phyloP scores from a whole-genome alignment of 75 land plant species.

The Cunninghamia lanceolata region DNA sequence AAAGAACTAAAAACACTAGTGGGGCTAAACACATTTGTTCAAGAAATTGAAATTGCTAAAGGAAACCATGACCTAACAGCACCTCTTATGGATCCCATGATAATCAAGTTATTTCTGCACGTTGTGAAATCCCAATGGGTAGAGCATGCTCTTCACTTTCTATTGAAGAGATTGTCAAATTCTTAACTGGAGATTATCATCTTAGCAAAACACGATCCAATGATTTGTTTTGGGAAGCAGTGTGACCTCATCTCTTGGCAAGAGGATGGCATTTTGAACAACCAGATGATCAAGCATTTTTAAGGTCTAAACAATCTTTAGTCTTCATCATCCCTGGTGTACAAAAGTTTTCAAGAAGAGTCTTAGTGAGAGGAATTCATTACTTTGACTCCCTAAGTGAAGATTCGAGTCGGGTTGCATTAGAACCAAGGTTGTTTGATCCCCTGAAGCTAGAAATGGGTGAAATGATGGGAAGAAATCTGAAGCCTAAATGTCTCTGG shows the following conservation, averaged over 20 bases:
- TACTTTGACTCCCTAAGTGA: conserved; percentile 74
- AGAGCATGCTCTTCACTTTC: conserved; percentile 55
- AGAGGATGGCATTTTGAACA: conserved; percentile 74
- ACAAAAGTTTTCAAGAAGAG: conserved; percentile 52
- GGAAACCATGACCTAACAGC: conserved; percentile 60
- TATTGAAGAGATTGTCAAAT: conserved; percentile 39
- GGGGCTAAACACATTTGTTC: conserved; percentile 41
- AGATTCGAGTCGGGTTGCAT: conserved; percentile 50
- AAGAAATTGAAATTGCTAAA: conserved; percentile 56
- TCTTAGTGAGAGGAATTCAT: conserved; percentile 54
- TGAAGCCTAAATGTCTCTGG: conserved; percentile 17
- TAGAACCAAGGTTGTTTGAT: conserved; percentile 48
- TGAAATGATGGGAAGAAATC: conserved; percentile 11
- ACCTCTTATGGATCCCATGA: conserved; percentile 27
- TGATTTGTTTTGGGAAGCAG: conserved; percentile 82
- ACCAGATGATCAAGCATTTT: conserved; percentile 24
- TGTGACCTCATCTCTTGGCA: conserved; percentile 76
- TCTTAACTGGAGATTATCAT: conserved; percentile 49
- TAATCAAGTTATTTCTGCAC: conserved; percentile 7
- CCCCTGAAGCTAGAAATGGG: conserved; percentile 30
- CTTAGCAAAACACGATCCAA: conserved; percentile 65
- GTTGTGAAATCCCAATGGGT: conserved; percentile 45
- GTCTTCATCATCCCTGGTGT: conserved; percentile 64
- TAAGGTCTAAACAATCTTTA: conserved; percentile 27
- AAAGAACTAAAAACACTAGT: conserved; percentile 30